phyloP scores from a whole-genome alignment of 2,329 filamentous ascomycete species.

The Paraphaeosphaeria minitans region DNA sequence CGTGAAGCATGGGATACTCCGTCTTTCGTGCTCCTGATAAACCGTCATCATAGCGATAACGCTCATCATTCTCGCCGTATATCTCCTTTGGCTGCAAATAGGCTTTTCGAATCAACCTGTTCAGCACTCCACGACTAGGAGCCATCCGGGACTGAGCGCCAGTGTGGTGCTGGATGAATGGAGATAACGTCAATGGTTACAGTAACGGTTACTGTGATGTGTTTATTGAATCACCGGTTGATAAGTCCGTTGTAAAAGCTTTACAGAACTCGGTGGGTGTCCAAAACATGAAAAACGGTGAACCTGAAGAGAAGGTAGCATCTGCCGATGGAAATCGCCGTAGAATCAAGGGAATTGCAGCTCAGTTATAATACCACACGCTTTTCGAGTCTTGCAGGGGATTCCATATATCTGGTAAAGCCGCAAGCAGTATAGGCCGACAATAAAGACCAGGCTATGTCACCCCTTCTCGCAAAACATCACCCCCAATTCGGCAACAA shows the following conservation, averaged over 20 bases:
- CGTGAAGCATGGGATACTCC: conserved; percentile 36
- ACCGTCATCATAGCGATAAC: conserved; percentile 1
- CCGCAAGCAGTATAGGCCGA: neutral
- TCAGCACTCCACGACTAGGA: neutral
- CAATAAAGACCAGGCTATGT: neutral
- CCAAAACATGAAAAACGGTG: no score
- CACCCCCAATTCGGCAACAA: neutral
- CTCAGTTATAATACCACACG: neutral
- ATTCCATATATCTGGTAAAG: neutral
- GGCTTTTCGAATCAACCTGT: neutral
- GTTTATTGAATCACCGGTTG: no score
- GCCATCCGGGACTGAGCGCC: no score
- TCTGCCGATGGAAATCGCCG: neutral
- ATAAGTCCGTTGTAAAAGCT: no score
- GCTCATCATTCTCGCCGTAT: neutral
- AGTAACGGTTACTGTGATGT: no score
- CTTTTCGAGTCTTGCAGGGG: neutral
- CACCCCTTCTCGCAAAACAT: neutral
- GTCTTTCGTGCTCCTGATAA: conserved; percentile 16
- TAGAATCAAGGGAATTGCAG: neutral
- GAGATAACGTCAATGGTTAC: no score
- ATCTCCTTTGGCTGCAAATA: neutral
- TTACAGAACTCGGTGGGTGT: no score
- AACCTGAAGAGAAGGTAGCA: no score
- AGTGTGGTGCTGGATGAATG: no score